phyloP scores from a whole-genome alignment of 495 filamentous ascomycete genomes.

The Xylaria nigripes region DNA sequence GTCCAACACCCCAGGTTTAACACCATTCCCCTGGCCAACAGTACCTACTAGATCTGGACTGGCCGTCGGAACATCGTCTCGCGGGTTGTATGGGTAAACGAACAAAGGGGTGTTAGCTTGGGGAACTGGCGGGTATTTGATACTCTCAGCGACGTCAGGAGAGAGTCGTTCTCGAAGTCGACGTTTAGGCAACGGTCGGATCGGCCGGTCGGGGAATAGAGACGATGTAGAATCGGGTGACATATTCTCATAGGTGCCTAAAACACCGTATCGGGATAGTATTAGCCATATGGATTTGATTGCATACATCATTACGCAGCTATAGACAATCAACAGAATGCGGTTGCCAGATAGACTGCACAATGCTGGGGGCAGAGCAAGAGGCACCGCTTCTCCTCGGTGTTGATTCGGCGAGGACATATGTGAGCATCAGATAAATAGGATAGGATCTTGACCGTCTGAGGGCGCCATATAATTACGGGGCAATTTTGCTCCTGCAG shows the following conservation, averaged over 20 bases:
- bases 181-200: slow-evolving; percentile 85
- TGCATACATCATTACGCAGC: slow-evolving; percentile 17
- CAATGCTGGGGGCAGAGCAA: not conserved
- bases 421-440: not conserved
- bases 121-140: slow-evolving; percentile 69
- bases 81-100: slow-evolving; percentile 55
- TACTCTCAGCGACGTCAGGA: slow-evolving; percentile 70
- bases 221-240: slow-evolving; percentile 67
- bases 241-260: slow-evolving; percentile 31
- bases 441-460: not conserved
- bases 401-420: not conserved
- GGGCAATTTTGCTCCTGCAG: not conserved
- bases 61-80: slow-evolving; percentile 27
- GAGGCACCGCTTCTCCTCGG: not conserved
- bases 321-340: not conserved
- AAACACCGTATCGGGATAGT: slow-evolving; percentile 14
- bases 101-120: slow-evolving; percentile 62
- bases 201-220: slow-evolving; percentile 78
- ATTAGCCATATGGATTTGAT: slow-evolving; percentile 27
- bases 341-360: not conserved
- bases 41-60: slow-evolving; percentile 13
- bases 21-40: slow-evolving; percentile 24
- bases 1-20: slow-evolving; percentile 26
- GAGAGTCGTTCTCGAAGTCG: slow-evolving; percentile 78
- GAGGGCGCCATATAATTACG: not conserved